These are phyloP conservation scores for Solanum peruvianum DNA, from an alignment of 257 asterid species.

Conservation along the genomic window DNA sequence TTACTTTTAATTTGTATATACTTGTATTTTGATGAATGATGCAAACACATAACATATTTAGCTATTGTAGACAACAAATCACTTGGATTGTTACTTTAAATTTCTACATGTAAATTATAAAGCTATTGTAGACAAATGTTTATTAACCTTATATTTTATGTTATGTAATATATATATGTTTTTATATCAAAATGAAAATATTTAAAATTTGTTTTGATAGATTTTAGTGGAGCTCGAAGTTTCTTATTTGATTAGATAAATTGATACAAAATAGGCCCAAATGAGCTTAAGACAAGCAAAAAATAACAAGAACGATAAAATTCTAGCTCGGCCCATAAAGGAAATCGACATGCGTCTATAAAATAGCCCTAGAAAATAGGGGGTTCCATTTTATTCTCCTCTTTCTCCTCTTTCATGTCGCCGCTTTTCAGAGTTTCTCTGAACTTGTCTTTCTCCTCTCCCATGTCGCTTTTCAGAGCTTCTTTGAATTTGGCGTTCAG, in stretches of 20 bases:
- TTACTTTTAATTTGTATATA: background rate
- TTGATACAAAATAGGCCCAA: background rate
- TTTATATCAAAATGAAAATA: no score
- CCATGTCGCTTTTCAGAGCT: no score
- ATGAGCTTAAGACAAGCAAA: background rate
- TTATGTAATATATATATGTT: no score
- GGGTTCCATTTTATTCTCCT: no score
- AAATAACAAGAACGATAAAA: background rate
- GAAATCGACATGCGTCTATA: background rate
- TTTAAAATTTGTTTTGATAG: background rate
- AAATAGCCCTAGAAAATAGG: no score
- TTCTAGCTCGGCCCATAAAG: background rate
- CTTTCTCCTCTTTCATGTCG: no score
- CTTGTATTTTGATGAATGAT: background rate
- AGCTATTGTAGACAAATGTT: background rate
- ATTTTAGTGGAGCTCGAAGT: no score
- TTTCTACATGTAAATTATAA: background rate
- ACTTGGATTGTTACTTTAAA: background rate
- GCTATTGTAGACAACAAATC: background rate
- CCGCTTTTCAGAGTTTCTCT: no score
- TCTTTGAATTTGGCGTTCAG: no score
- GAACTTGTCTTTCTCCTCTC: no score
- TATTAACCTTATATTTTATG: background rate
- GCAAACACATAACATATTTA: background rate
- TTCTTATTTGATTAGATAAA: no score